Base-by-base conservation (phyloP, 2,329 filamentous ascomycete genomes). In the Chalara sp. region DNA sequence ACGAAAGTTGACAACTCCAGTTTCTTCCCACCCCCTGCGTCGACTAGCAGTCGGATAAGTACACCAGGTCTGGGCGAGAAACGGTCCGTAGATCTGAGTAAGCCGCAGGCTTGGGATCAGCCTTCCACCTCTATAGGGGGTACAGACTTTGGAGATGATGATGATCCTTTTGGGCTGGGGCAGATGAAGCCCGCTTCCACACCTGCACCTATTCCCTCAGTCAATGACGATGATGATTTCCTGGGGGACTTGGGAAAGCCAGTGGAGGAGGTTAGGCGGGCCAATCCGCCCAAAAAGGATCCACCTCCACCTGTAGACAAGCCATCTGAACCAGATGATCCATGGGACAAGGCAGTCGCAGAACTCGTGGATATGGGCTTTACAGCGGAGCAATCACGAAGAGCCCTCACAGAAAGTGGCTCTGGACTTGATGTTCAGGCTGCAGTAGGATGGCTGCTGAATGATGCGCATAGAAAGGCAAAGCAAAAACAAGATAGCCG, bases 311-410 rank as follows among this genome's bases (percentile, higher is more conserved):
- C 8, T 10, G 35, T 10, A 10, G 8, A 10, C 8, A 32, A 30
- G 21, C 28, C 43, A 6, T 37, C 35, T 8, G 54, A 62, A 32
- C 51, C 58, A 8, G 69, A 80, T 35, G 84, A 89, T 60, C 81
- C 80, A 1, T 83, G 86, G 52, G 89, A 96, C 63, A 81, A 80
- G 58, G 88, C 90, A 7, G 80, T 97, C 30, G 89, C 88, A 7
- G 89, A 97, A 65, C 72, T 99, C 30, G 83, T 96, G 3, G 92
- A 96, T 58, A 97, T 97, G 81, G 93, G 93, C 0, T 99, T 99
- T 61, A 83, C 89, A 0, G 78, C 83, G 0, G 88, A 95, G 52
- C 89, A 90, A 62, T 86, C 93, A n/a, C 79, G 80, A 49, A 76
- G 85, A 55, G 93, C 90, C 5, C 70, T 99, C 40, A 82, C 83